Evolutionary conservation across 768 basidiomycete species (phyloP).

Genomic region (Mycena vulgaris): DNA sequence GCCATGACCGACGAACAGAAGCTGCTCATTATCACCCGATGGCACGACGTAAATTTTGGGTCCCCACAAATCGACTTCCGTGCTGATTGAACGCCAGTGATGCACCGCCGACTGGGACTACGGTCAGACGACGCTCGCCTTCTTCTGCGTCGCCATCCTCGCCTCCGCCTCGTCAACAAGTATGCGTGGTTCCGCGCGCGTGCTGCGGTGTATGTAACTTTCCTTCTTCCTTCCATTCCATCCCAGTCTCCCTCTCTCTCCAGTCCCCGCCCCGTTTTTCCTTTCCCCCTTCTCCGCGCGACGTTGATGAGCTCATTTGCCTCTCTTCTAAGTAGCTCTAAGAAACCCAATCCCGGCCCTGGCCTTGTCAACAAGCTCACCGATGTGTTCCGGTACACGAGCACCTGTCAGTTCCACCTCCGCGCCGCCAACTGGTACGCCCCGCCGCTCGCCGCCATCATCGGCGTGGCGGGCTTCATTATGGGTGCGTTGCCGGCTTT

Average conservation of each 20-base stretch:
- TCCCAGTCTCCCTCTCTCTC: too few relatives aligned
- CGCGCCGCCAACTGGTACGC: conserved; percentile 12
- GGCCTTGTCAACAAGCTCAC: neutral
- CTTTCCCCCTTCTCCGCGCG: too few relatives aligned
- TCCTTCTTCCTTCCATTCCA: too few relatives aligned
- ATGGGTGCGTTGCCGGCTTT: conserved; percentile 41
- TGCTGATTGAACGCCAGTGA: neutral
- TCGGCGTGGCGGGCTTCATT: conserved; percentile 33
- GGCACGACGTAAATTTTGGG: neutral
- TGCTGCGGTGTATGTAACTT: too few relatives aligned
- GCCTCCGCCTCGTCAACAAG: neutral
- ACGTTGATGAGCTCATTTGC: too few relatives aligned
- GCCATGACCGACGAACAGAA: neutral
- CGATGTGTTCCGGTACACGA: conserved; percentile 39
- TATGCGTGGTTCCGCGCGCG: too few relatives aligned
- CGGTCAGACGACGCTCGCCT: conserved; percentile 4
- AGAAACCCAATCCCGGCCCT: too few relatives aligned
- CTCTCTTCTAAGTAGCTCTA: too few relatives aligned
- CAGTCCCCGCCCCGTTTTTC: too few relatives aligned
- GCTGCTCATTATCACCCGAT: neutral
- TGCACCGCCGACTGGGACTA: conserved; percentile 7
- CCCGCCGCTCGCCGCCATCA: conserved; percentile 46
- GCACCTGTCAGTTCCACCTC: conserved; percentile 43
- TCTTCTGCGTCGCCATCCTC: conserved; percentile 2
- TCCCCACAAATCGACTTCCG: neutral